Evolutionary conservation across 75 land plant species (phyloP).

Genomic region (Pinus taeda): DNA sequence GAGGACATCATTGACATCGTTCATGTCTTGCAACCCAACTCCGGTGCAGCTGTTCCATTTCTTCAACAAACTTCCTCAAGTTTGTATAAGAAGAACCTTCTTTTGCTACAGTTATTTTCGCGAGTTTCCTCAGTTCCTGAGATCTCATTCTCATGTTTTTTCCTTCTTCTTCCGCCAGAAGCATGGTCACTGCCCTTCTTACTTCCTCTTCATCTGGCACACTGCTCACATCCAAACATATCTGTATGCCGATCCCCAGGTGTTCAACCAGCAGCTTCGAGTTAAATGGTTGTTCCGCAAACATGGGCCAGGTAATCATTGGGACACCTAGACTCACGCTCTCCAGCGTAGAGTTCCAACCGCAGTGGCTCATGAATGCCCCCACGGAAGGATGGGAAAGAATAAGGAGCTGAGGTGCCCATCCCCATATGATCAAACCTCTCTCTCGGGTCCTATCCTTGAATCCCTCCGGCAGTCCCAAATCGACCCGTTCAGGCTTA

Average conservation of each 20-base stretch:
- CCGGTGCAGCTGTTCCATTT: neutral
- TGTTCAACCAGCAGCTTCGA: neutral
- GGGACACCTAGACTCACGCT: conserved; percentile 12
- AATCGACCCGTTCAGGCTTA: neutral
- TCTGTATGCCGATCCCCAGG: neutral
- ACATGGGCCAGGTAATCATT: conserved; percentile 12
- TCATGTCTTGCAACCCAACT: no score
- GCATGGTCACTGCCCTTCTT: neutral
- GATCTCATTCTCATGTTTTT: conserved; percentile 1
- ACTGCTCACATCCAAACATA: neutral
- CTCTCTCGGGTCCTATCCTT: conserved; percentile 9
- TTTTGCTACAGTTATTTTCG: neutral
- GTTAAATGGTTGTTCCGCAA: conserved; percentile 6
- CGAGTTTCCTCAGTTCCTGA: neutral
- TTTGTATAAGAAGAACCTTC: neutral
- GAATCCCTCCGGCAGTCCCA: neutral
- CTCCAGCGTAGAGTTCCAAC: conserved; percentile 14
- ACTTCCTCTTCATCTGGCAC: neutral
- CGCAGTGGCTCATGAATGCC: conserved; percentile 7
- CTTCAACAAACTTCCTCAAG: neutral
- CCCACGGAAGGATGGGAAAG: conserved; percentile 8
- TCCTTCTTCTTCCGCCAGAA: neutral
- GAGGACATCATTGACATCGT: no score
- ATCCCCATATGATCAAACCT: conserved; percentile 8
- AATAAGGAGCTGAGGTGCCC: conserved; percentile 15